A percentile compares a stretch with the other conserved stretches of the same genome.
Evolutionary conservation across 805 yeast species (phyloP).

Genomic region (Yamadazyma scolyti): DNA sequence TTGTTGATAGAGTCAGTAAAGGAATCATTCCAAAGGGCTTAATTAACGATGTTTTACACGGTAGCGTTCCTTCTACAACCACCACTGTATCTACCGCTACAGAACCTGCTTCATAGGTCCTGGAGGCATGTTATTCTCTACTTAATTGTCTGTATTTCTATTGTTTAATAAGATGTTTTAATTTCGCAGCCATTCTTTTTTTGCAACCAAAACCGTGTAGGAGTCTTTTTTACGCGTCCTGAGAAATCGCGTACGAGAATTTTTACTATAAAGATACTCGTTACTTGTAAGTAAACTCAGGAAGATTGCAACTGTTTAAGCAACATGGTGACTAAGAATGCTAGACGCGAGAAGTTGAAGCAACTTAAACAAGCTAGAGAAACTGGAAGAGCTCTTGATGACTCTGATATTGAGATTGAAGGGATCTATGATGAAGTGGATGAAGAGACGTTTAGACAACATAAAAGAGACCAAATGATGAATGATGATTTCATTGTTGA

Average conservation of each 20-base stretch:
- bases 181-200: neutral
- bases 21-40: conserved; percentile 17
- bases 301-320: too few relatives aligned
- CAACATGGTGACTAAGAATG: conserved; percentile 29
- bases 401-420: conserved; percentile 31
- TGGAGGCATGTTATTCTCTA: too few relatives aligned
- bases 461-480: conserved; percentile 73
- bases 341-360: conserved; percentile 15
- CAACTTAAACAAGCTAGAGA: conserved; percentile 33
- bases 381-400: conserved; percentile 46
- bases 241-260: too few relatives aligned
- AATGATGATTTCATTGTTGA: conserved; percentile 93
- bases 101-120: too few relatives aligned
- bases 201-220: neutral
- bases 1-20: conserved; percentile 15
- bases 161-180: too few relatives aligned
- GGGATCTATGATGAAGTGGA: conserved; percentile 82
- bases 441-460: conserved; percentile 71
- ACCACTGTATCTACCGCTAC: too few relatives aligned
- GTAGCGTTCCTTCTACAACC: too few relatives aligned
- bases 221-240: too few relatives aligned
- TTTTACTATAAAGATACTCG: too few relatives aligned
- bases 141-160: neutral
- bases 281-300: too few relatives aligned
- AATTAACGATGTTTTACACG: conserved; percentile 4